These are phyloP conservation scores for Beauveria sp. DNA, from an alignment of 2,329 filamentous ascomycete genomes.

Conservation along the genomic window DNA sequence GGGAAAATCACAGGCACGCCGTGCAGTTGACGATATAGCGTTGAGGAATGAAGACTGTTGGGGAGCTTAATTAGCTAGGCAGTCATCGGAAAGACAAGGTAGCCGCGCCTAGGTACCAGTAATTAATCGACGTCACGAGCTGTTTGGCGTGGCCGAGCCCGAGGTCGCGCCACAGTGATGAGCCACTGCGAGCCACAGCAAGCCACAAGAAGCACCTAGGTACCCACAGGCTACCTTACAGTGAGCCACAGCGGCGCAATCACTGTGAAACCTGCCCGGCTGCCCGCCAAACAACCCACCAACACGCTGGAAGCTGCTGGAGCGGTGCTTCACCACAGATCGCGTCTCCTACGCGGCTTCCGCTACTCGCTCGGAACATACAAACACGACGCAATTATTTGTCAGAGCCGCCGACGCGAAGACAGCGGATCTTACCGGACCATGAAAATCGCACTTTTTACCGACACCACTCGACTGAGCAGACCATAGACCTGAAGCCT, in stretches of 20 bases:
- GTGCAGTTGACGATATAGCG: not conserved
- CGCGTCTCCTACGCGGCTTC: slow-evolving; percentile 9
- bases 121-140: slow-evolving; percentile 20
- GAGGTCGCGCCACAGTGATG: slow-evolving; percentile 3
- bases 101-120: not conserved
- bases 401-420: not conserved
- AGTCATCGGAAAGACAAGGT: not conserved
- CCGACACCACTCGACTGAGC: not conserved
- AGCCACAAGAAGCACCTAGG: no score
- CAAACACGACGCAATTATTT: not conserved
- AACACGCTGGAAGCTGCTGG: not conserved
- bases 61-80: not conserved
- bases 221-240: no score
- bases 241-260: not conserved
- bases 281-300: slow-evolving; percentile 4
- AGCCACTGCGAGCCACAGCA: not conserved
- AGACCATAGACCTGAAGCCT: not conserved
- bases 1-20: not conserved
- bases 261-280: not conserved
- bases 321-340: not conserved
- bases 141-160: slow-evolving; percentile 2
- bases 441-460: not conserved
- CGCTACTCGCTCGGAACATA: not conserved
- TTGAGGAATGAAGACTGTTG: not conserved
- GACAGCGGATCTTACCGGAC: not conserved